Evolutionary conservation across 139 green algal genomes (phyloP).

Genomic region (Chlorella sp.): DNA sequence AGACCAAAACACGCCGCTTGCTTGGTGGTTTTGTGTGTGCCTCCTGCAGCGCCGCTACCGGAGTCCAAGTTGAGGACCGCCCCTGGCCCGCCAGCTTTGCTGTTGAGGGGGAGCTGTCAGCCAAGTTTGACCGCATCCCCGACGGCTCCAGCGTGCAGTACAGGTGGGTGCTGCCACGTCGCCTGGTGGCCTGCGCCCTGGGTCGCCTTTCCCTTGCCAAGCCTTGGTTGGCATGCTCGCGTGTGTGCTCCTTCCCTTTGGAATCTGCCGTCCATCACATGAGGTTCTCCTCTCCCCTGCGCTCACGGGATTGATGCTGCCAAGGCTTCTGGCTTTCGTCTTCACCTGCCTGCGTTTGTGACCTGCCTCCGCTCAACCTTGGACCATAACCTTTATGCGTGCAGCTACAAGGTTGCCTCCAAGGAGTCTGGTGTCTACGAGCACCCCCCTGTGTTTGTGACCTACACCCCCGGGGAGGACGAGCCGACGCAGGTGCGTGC

Average conservation of each 20-base stretch:
- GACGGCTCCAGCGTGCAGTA: slow-evolving; percentile 29
- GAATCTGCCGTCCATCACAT: no score
- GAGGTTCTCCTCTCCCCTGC: no score
- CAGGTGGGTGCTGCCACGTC: background rate
- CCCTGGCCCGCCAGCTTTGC: slow-evolving; percentile 34
- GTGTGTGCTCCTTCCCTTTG: no score
- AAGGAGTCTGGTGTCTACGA: background rate
- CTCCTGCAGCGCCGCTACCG: slow-evolving; percentile 30
- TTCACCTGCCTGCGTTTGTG: background rate
- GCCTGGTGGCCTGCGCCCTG: background rate
- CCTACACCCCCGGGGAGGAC: slow-evolving; percentile 29
- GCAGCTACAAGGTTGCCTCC: slow-evolving; percentile 33
- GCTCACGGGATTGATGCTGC: no score
- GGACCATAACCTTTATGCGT: background rate
- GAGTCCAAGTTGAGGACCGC: slow-evolving; percentile 23
- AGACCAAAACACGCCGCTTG: background rate
- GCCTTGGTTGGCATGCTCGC: no score
- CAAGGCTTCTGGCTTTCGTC: no score
- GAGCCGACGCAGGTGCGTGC: background rate
- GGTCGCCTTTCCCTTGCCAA: background rate
- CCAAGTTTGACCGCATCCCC: slow-evolving; percentile 44
- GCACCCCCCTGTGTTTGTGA: background rate
- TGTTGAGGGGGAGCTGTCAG: slow-evolving; percentile 20
- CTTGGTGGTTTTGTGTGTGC: no score
- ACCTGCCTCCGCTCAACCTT: no score